These are phyloP conservation scores for Corchorus capsularis DNA, from an alignment of 345 rosid species.

Conservation along the genomic window DNA sequence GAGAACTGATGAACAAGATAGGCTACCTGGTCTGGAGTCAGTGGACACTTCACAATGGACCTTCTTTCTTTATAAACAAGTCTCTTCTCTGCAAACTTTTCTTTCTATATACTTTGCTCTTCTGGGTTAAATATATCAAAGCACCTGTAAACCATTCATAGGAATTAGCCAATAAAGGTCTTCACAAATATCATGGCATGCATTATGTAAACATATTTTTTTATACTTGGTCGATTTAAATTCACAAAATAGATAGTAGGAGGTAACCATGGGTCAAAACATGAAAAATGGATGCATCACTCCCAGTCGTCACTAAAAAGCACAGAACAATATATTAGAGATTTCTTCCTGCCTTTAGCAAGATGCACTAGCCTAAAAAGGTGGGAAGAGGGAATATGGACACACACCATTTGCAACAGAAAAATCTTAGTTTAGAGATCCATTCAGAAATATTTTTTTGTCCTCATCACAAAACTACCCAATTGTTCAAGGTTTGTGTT, in stretches of 20 bases:
- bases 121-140: constrained; percentile 79
- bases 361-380: background rate
- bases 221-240: too few species aligned
- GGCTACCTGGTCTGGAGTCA: constrained; percentile 89
- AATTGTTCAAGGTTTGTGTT: background rate
- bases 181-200: background rate
- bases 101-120: constrained; percentile 79
- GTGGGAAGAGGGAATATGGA: background rate
- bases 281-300: background rate
- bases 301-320: background rate
- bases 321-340: background rate
- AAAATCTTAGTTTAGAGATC: background rate
- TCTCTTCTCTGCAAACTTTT: constrained; percentile 79
- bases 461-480: background rate
- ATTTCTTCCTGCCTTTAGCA: background rate
- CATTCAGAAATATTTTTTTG: background rate
- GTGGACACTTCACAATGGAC: constrained; percentile 87
- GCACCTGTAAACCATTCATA: constrained; percentile 57
- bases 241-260: background rate
- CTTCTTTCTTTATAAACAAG: constrained; percentile 74
- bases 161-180: constrained; percentile 4
- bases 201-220: background rate
- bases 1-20: constrained; percentile 11
- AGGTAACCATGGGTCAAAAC: background rate
- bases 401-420: background rate